phyloP scores from a whole-genome alignment of 2,329 filamentous ascomycete species.

The Fusarium nodosum region DNA sequence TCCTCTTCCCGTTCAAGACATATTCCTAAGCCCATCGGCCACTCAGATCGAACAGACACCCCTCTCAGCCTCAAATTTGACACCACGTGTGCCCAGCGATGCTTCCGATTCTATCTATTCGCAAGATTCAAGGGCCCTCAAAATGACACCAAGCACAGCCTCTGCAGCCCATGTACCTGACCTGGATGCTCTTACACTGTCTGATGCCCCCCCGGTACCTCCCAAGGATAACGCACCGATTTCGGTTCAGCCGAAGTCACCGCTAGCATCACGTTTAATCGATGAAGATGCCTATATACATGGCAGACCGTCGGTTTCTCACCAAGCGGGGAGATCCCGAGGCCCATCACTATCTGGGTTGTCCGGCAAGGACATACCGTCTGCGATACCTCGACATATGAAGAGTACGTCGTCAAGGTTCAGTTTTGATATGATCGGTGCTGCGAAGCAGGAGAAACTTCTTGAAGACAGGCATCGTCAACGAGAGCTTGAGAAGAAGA shows the following conservation, averaged over 20 bases:
- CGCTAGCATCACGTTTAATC: constrained; percentile 43
- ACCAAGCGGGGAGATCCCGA: constrained; percentile 60
- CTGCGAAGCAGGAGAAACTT: constrained; percentile 75
- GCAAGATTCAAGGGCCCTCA: constrained; percentile 47
- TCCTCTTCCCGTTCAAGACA: constrained; percentile 38
- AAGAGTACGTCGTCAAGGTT: constrained; percentile 84
- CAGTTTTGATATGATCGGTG: constrained; percentile 84
- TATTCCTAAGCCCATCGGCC: constrained; percentile 12
- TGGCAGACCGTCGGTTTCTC: constrained; percentile 45
- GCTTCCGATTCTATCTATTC: constrained; percentile 52
- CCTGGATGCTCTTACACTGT: constrained; percentile 10
- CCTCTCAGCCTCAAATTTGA: constrained; percentile 32
- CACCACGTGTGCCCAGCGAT: constrained; percentile 50
- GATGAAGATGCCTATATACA: constrained; percentile 39
- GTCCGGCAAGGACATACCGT: constrained; percentile 61
- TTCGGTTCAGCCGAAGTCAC: constrained; percentile 45
- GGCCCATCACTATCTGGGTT: constrained; percentile 66
- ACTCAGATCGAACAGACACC: constrained; percentile 23
- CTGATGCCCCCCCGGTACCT: constrained; percentile 56
- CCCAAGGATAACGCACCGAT: constrained; percentile 55
- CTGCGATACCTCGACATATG: constrained; percentile 72
- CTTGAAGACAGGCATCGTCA: constrained; percentile 80
- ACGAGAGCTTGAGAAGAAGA: constrained; percentile 72
- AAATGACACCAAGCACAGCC: constrained; percentile 48
- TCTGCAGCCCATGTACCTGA: constrained; percentile 37